Conservation (phyloP, 768 basidiomycete species). For the Leccinum aurantiacum region DNA sequence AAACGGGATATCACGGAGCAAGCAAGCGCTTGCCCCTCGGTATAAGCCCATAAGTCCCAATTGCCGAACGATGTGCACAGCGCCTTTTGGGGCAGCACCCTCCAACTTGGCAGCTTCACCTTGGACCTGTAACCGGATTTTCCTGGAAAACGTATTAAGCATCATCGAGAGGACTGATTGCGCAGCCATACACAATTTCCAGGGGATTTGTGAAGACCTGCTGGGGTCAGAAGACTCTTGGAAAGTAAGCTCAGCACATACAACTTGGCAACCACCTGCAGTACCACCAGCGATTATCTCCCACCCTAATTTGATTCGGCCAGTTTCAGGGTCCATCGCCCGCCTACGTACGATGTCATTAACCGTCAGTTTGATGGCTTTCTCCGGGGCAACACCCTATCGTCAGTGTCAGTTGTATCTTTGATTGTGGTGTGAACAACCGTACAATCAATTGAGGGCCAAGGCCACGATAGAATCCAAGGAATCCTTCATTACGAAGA, state of each 20-base stretch:
- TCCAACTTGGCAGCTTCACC: constrained; percentile 91
- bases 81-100: constrained; percentile 79
- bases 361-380: constrained; percentile 97
- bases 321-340: constrained; percentile 93
- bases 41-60: constrained; percentile 92
- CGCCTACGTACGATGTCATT: constrained; percentile 86
- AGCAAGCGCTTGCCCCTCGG: constrained; percentile 88
- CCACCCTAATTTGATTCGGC: constrained; percentile 88
- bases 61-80: constrained; percentile 89
- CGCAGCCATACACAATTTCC: constrained; percentile 78
- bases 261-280: constrained; percentile 98
- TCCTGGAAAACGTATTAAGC: constrained; percentile 43
- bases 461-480: constrained; percentile 96
- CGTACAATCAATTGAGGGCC: constrained; percentile 90
- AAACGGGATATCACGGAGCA: constrained; percentile 95
- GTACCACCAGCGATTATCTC: constrained; percentile 89
- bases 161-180: background rate
- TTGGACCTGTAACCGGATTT: constrained; percentile 93
- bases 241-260: constrained; percentile 42
- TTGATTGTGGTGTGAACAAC: background rate
- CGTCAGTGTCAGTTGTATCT: constrained; percentile 10
- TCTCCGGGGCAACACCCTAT: constrained; percentile 93
- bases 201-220: constrained; percentile 97
- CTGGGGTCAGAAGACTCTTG: constrained; percentile 17
- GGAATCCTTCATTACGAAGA: constrained; percentile 88